Conservation (phyloP, 2,329 filamentous ascomycete genomes). For the Septoria petroselini region DNA sequence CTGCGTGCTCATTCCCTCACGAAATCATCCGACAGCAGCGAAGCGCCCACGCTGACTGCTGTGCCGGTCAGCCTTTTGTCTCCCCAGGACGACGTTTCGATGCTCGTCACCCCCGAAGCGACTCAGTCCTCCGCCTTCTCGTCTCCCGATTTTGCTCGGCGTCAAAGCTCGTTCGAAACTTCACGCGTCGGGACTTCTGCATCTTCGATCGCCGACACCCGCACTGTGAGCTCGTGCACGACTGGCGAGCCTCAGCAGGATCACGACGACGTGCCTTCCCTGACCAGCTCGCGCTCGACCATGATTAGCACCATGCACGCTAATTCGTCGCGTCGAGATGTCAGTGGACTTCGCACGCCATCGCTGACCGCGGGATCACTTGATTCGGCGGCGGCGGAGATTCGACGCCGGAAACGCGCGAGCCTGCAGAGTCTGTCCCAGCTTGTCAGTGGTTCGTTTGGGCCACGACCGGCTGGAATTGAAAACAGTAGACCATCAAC, state of each 20-base stretch:
- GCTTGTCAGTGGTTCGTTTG: conserved; percentile 70
- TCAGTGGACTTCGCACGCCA: conserved; percentile 39
- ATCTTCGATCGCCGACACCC: conserved; percentile 69
- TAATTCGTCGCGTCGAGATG: conserved; percentile 36
- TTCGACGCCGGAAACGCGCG: conserved; percentile 66
- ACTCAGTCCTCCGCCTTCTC: conserved; percentile 57
- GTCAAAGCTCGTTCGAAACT: conserved; percentile 64
- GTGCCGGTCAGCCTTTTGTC: conserved; percentile 38
- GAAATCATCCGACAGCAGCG: conserved; percentile 51
- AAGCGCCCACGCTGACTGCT: conserved; percentile 37
- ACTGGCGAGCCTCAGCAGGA: conserved; percentile 73
- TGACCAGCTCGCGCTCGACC: conserved; percentile 73
- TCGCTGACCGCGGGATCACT: conserved; percentile 44
- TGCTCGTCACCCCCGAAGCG: conserved; percentile 64
- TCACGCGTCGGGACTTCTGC: conserved; percentile 71
- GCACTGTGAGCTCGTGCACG: conserved; percentile 66
- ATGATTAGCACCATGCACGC: conserved; percentile 66
- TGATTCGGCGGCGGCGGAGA: conserved; percentile 35
- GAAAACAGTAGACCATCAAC: conserved; percentile 41
- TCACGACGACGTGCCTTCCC: conserved; percentile 68
- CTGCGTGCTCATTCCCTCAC: conserved; percentile 49
- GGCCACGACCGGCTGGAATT: conserved; percentile 33
- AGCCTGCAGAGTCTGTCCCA: conserved; percentile 75
- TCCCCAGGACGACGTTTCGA: conserved; percentile 42
- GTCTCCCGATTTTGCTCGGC: conserved; percentile 62